These are phyloP conservation scores for Wickerhamiella alocasiicola DNA, from an alignment of 805 yeast genomes.

Conservation along the genomic window DNA sequence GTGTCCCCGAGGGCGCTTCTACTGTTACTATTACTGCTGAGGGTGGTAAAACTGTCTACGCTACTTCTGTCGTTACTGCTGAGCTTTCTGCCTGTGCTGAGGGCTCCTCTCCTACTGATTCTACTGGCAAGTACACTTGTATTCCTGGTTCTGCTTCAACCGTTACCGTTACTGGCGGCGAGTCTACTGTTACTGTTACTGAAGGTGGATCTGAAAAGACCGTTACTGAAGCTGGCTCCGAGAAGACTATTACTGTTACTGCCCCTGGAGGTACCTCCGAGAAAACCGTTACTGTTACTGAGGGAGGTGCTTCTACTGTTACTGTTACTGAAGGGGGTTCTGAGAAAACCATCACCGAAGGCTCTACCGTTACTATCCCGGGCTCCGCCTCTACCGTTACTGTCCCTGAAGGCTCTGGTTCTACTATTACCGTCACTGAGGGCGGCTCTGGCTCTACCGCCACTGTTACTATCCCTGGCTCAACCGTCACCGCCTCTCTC, in stretches of 20 bases:
- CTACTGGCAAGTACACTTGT: conserved; percentile 5
- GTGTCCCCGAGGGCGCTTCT: conserved; percentile 12
- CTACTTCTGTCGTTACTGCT: conserved; percentile 12
- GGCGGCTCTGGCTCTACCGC: too few species aligned
- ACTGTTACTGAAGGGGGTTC: conserved; percentile 21
- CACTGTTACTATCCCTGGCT: neutral
- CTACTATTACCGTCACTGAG: conserved; percentile 18
- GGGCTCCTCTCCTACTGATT: conserved; percentile 6
- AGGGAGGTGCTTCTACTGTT: conserved; percentile 12
- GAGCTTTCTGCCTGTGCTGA: conserved; percentile 1
- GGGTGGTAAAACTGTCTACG: conserved; percentile 19
- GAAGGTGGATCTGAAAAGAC: conserved; percentile 8
- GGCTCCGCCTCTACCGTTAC: conserved; percentile 12
- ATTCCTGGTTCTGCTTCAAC: conserved; percentile 18
- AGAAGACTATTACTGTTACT: conserved; percentile 12
- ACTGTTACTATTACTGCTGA: conserved; percentile 19
- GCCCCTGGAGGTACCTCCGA: conserved; percentile 10
- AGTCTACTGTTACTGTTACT: conserved; percentile 16
- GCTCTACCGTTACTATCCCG: conserved; percentile 4
- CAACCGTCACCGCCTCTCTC: neutral
- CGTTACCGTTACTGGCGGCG: conserved; percentile 11
- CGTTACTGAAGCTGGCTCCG: conserved; percentile 9
- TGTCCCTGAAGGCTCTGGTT: conserved; percentile 20
- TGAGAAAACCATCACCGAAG: conserved; percentile 2
- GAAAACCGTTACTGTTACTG: conserved; percentile 11